Base-by-base conservation (phyloP, 208 protist species). In the Angomonas ambiguus region DNA sequence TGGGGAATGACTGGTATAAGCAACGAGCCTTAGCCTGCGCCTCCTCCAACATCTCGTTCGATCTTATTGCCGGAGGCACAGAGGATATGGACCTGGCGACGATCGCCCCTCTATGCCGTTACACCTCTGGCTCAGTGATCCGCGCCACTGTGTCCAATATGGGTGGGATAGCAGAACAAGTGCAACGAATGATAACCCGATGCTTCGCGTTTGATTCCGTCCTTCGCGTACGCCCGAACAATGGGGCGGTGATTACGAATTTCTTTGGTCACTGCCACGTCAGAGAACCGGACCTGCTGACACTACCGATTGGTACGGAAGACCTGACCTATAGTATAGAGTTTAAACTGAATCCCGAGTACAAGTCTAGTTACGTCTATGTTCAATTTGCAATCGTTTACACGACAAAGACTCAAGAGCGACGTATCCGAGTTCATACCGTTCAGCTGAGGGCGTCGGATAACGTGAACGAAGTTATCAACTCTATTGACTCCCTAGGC, bases 211-310 rank as follows among this genome's bases (percentile, higher is more conserved):
- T 97, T 69, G 98, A 99, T 77, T 88, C 93, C 35, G 93, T 99
- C 33, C 87, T 99, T 82, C 95, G 98, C 25, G 84, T 99, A n/a
- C 87, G 98, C 32, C 81, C 75, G 1, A 96, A 89, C 41, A 83
- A 69, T 24, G 95, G 94, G 2, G 49, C 96, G 11, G 83, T 87
- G 5, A 79, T 96, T 68, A 73, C 74, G 13, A 92, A 95, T 67
- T 94, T 94, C 58, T 97, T 97, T 67, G 98, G 98, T 2, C 95
- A 99, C 83, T 98, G 97, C 69, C 97, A 98, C 80, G 82, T 99
- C 32, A 84, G 96, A 0, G 82, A 88, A 55, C 83, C 90, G 0
- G 97, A 99, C 65, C 79, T 99, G n/a, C 82, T 99, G 2, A 76
- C 95, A 6, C 74, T 99, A 57, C 96, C 98, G 27, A 88, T 97